Base-by-base conservation (phyloP, 345 rosid genomes). In the Limnanthes douglasii region DNA sequence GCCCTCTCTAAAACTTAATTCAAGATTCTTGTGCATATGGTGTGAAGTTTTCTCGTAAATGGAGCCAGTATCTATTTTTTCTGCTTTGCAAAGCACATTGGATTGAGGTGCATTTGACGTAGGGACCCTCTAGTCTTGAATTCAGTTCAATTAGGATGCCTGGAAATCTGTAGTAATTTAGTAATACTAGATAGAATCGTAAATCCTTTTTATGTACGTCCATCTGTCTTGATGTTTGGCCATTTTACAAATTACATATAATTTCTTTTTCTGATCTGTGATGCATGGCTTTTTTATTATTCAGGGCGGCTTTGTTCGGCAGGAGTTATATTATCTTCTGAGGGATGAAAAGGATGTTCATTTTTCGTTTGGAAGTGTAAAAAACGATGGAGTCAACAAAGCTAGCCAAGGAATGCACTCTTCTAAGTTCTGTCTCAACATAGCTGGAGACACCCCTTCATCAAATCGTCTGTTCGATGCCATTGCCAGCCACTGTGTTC, bases 361-460 rank as follows among this genome's bases (percentile, higher is more conserved):
- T 56, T 92, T 92, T 62, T 62, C 93, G 22, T 85, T 78, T 21
- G 99, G 99, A 19, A 92, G 83, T 31, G 86, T 85, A 32, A 68
- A 67, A 37, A 78, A 66, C 20, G 67, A 71, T 37, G 99, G 99
- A 21, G 17, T 85, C 41, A 70, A 26, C 49, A 64, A 67, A 68
- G 94, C 96, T 33, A 59, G 69, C 6, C 43, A 39, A 9, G 99
- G 99, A 28, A 92, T 92, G 99, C 94, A 60, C 35, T 46, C 57
- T 23, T 85, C 94, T 35, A 90, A 92, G 45, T 85, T 92, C 60
- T 92, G 99, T 57, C 93, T 92, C 63, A 85, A 85, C 66, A 80
- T 90, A 32, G 99, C 96, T 1, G 99, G 99, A 1, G 99, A 90
- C 52, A 90, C 99, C 4, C 99, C 99, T 39, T 90, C 92, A 10